phyloP scores from a whole-genome alignment of 495 filamentous ascomycete genomes.

The Clavariopsis aquatica region DNA sequence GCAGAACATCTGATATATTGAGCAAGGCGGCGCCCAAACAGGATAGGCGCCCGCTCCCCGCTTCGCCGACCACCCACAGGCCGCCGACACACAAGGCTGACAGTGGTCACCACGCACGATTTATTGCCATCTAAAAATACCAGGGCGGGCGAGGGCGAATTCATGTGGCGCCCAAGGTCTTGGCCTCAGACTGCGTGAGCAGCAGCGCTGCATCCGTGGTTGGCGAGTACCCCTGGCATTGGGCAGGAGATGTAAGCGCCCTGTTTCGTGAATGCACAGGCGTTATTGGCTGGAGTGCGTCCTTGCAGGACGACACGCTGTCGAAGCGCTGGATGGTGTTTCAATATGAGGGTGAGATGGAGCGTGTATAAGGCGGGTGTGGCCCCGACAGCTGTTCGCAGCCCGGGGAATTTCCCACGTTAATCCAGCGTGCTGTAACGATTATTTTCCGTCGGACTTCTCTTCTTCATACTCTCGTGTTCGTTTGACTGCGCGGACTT shows the following conservation, averaged over 20 bases:
- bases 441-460: background rate
- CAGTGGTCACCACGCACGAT: background rate
- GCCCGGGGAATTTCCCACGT: background rate
- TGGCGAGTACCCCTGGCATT: conserved; percentile 18
- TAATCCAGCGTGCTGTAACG: background rate
- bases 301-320: conserved; percentile 1
- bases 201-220: conserved; percentile 8
- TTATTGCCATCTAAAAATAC: conserved; percentile 11
- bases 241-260: conserved; percentile 26
- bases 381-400: background rate
- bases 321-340: conserved; percentile 33
- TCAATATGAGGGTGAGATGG: conserved; percentile 34
- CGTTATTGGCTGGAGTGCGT: background rate
- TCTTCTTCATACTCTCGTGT: background rate
- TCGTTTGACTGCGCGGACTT: background rate
- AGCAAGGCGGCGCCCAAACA: background rate
- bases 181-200: background rate
- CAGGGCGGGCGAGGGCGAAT: conserved; percentile 7
- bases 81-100: conserved; percentile 8
- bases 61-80: background rate
- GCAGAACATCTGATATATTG: background rate
- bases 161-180: conserved; percentile 9
- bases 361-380: conserved; percentile 20
- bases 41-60: conserved; percentile 7
- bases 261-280: background rate